phyloP scores from a whole-genome alignment of 2,329 filamentous ascomycete genomes.

The Alternaria alternata region DNA sequence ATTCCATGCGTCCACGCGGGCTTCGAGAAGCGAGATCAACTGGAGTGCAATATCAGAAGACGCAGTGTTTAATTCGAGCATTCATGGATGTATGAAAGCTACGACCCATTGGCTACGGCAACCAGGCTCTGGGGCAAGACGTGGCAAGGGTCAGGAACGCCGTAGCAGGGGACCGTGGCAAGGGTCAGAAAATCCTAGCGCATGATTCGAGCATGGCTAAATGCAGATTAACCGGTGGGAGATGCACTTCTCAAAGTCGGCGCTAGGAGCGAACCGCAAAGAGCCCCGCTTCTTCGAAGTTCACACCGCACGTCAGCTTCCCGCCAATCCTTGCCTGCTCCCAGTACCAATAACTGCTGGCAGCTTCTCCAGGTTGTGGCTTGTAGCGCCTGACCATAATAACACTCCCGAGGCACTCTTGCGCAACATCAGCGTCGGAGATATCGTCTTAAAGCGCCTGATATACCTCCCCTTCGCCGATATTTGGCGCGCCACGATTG shows the following conservation, averaged over 20 bases:
- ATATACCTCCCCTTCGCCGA: conserved; percentile 11
- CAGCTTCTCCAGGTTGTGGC: conserved; percentile 29
- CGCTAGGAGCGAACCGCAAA: conserved; percentile 8
- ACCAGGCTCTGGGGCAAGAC: conserved; percentile 25
- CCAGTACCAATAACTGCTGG: conserved; percentile 25
- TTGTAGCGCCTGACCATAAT: conserved; percentile 37
- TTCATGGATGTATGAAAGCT: conserved; percentile 25
- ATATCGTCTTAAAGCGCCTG: conserved; percentile 19
- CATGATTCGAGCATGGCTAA: conserved; percentile 16
- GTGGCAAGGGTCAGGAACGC: conserved; percentile 18
- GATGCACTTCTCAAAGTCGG: conserved; percentile 1
- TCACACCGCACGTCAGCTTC: conserved; percentile 16
- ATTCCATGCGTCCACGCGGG: conserved; percentile 49
- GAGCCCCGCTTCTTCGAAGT: conserved; percentile 12
- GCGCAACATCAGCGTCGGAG: conserved; percentile 23
- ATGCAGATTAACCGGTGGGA: conserved; percentile 18
- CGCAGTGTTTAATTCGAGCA: conserved; percentile 42
- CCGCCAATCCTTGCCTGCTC: conserved; percentile 21
- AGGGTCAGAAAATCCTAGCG: neutral
- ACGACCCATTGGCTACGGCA: conserved; percentile 34
- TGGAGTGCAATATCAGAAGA: conserved; percentile 42
- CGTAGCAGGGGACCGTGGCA: conserved; percentile 3
- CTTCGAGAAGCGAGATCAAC: conserved; percentile 51
- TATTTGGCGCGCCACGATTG: conserved; percentile 5
- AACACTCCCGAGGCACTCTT: conserved; percentile 22